Base-by-base conservation (phyloP, 352 stramenopile genomes). In the Globisporangium barbulae region DNA sequence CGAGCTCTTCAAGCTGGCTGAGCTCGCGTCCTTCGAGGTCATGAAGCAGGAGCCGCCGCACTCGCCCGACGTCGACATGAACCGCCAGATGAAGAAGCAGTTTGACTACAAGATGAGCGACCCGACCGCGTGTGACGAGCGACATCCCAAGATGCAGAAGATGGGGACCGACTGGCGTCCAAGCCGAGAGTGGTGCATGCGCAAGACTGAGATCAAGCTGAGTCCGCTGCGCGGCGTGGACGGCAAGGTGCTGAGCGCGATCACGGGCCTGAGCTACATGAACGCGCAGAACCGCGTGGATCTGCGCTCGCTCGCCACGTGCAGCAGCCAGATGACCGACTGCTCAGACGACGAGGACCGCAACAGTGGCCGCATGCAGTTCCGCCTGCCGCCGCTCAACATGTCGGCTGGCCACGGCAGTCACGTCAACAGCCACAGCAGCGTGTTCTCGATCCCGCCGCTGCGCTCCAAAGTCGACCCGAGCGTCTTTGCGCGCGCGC, bases 381-480 rank as follows among this genome's bases (percentile, higher is more conserved):
- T 89, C 63, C 72, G 74, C 15, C 65, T 92, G 48, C 83, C 83
- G 21, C 81, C 83, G 50, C 73, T 92, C 12, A 85, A 88, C 21
- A 78, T 90, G 59, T 64, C 75, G 47, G 73, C 55, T 44, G 68
- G 64, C 30, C 68, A 77, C 35, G 15, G 15, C 35, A 10, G 35
- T 37, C 33, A 37, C 33, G 33, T 37, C 6, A 65, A 68, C 28
- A 71, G 30, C 7, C 64, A 53, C 17, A 39, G 21, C 37, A 64
- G 28, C 22, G 73, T 75, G 19, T 81, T 83, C 57, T 75, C 78
- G 37, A 92, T 92, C 65, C 83, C 83, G 13, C 83, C 83, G n/a
- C 72, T 92, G 42, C 81, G 83, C 30, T 89, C 83, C 25, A 92
- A 92, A 75, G 85, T 92, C 58, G 79, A 90, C 47, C 83, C 83